Percentiles rank a stretch among this genome's conserved stretches.
Conservation (phyloP, 768 basidiomycete genomes). For the Naganishia friedmannii region DNA sequence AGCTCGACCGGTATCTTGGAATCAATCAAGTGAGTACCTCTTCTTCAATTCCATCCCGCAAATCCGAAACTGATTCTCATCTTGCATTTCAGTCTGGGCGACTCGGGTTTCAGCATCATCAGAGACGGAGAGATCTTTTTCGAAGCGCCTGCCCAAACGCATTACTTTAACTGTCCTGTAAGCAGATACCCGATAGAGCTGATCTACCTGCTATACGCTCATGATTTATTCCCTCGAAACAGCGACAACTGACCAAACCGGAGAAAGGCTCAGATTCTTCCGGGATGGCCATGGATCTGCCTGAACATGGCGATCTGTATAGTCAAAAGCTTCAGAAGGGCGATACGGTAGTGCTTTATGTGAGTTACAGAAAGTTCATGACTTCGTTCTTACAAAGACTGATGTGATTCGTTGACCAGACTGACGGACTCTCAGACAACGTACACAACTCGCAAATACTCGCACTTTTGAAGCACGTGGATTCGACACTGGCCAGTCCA, state of each 20-base stretch:
- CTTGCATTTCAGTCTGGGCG: conserved; percentile 43
- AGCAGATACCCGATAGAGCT: conserved; percentile 8
- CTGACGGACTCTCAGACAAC: conserved; percentile 52
- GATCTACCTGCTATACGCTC: too few relatives aligned
- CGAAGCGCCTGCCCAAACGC: conserved; percentile 43
- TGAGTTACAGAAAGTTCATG: conserved; percentile 31
- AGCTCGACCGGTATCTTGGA: conserved; percentile 32
- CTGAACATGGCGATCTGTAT: conserved; percentile 41
- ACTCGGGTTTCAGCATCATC: conserved; percentile 50
- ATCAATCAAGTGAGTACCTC: conserved; percentile 55
- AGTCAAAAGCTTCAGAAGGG: conserved; percentile 41
- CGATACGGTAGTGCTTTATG: conserved; percentile 48
- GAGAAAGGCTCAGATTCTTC: conserved; percentile 20
- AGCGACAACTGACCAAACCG: conserved; percentile 35
- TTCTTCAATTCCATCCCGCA: neutral
- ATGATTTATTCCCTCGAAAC: neutral
- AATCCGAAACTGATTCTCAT: neutral
- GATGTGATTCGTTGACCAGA: conserved; percentile 34
- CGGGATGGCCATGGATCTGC: conserved; percentile 40
- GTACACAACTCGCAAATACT: conserved; percentile 44
- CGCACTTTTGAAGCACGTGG: conserved; percentile 38
- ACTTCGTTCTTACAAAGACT: neutral
- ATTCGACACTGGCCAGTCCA: conserved; percentile 36
- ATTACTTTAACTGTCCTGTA: conserved; percentile 51
- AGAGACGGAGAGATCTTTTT: conserved; percentile 40